Evolutionary conservation across 2,329 filamentous ascomycete species (phyloP).

Genomic region (Fusarium chlamydosporum): DNA sequence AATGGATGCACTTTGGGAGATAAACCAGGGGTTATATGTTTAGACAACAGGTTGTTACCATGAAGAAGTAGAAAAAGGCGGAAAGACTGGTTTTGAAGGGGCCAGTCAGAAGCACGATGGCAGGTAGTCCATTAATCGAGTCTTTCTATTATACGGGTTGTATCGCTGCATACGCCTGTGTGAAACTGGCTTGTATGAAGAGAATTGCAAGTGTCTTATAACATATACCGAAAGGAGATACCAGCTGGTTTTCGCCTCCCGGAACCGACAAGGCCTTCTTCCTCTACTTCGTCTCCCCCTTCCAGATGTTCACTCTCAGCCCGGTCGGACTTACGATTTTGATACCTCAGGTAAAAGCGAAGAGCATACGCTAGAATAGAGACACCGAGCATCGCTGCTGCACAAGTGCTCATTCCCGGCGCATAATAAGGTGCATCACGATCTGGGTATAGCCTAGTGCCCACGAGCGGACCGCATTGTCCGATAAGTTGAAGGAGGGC

Average conservation of each 20-base stretch:
- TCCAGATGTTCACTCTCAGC: slow-evolving; percentile 50
- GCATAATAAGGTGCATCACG: slow-evolving; percentile 73
- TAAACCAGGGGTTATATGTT: not conserved
- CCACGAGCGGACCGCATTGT: slow-evolving; percentile 82
- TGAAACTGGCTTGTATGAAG: not conserved
- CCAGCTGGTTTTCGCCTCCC: slow-evolving; percentile 42
- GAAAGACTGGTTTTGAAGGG: slow-evolving; percentile 20
- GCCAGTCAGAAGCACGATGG: slow-evolving; percentile 32
- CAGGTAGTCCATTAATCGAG: slow-evolving; percentile 27
- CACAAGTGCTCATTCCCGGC: slow-evolving; percentile 73
- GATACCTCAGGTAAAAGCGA: slow-evolving; percentile 65
- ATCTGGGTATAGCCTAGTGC: slow-evolving; percentile 74
- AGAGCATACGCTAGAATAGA: slow-evolving; percentile 68
- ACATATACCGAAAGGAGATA: slow-evolving; percentile 62
- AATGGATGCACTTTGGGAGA: slow-evolving; percentile 53
- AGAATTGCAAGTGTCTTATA: slow-evolving; percentile 52
- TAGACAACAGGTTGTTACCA: not conserved
- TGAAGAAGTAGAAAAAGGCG: not conserved
- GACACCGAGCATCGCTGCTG: slow-evolving; percentile 73
- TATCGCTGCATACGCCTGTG: not conserved
- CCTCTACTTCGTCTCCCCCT: slow-evolving; percentile 53
- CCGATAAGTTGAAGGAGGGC: slow-evolving; percentile 86
- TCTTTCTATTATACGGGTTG: slow-evolving; percentile 1
- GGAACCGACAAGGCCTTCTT: slow-evolving; percentile 58
- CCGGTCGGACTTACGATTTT: slow-evolving; percentile 64